Evolutionary conservation across 306 rosid species (phyloP).

Genomic region (Gastrolobium bilobum): DNA sequence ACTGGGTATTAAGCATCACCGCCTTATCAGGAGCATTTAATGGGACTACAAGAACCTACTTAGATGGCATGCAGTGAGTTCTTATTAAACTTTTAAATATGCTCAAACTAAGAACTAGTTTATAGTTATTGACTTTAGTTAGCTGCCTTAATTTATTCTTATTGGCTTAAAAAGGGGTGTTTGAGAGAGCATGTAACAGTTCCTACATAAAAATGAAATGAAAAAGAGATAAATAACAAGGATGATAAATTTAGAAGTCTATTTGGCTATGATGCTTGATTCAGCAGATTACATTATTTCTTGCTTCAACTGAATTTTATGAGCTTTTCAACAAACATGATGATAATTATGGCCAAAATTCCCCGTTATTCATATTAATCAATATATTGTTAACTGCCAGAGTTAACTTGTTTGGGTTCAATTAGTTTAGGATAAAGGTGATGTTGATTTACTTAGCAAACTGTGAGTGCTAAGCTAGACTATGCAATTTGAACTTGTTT

Average conservation of each 20-base stretch:
- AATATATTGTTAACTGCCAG: background rate
- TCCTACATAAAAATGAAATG: slow-evolving; percentile 31
- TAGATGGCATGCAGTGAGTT: slow-evolving; percentile 98
- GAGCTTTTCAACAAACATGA: background rate
- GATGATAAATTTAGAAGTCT: background rate
- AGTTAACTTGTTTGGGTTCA: too few species aligned
- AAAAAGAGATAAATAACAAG: background rate
- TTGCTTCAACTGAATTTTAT: slow-evolving; percentile 24
- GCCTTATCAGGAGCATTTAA: slow-evolving; percentile 96
- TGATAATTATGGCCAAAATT: background rate
- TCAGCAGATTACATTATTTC: slow-evolving; percentile 19
- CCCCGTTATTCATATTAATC: background rate
- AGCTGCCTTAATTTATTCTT: background rate
- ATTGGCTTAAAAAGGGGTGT: background rate
- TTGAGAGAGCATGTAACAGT: background rate
- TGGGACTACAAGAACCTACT: slow-evolving; percentile 95
- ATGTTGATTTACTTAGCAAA: background rate
- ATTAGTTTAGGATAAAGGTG: too few species aligned
- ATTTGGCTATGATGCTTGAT: slow-evolving; percentile 5
- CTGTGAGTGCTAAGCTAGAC: slow-evolving; percentile 41
- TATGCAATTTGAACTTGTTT: slow-evolving; percentile 42
- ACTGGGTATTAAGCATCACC: slow-evolving; percentile 88
- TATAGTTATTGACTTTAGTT: background rate
- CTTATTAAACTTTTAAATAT: slow-evolving; percentile 31
- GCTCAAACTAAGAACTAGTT: background rate